Evolutionary conservation across 352 stramenopile species (phyloP).

Genomic region (Pythium brassicae): DNA sequence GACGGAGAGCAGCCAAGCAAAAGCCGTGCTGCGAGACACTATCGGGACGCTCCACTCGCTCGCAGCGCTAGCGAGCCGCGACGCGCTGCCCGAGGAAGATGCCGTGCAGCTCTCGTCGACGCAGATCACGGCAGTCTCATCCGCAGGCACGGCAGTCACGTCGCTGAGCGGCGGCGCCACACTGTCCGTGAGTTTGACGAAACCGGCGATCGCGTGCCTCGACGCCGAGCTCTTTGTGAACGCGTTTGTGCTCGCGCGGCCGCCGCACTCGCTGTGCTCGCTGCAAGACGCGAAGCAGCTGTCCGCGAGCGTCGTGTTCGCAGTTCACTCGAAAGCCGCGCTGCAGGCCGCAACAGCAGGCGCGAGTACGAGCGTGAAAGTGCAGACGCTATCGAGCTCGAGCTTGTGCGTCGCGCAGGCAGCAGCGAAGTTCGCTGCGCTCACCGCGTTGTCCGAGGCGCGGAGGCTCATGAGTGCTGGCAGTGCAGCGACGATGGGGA

Average conservation of each 20-base stretch:
- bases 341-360: conserved; percentile 17
- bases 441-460: background rate
- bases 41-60: conserved; percentile 50
- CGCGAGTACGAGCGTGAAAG: conserved; percentile 12
- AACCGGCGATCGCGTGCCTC: conserved; percentile 36
- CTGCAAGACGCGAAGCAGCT: conserved; percentile 36
- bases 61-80: conserved; percentile 42
- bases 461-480: background rate
- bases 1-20: conserved; percentile 16
- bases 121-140: conserved; percentile 31
- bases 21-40: conserved; percentile 24
- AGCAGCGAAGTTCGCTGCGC: conserved; percentile 9
- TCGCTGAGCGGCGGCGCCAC: background rate
- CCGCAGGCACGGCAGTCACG: conserved; percentile 23
- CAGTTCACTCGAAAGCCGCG: conserved; percentile 33
- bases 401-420: conserved; percentile 36
- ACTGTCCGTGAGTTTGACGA: conserved; percentile 45
- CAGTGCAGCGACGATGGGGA: conserved; percentile 1
- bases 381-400: conserved; percentile 26
- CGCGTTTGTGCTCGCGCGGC: conserved; percentile 29
- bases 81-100: conserved; percentile 36
- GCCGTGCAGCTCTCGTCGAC: conserved; percentile 21
- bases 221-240: conserved; percentile 43
- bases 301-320: conserved; percentile 38
- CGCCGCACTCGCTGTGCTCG: conserved; percentile 37